These are phyloP conservation scores for Claviceps paspali DNA, from an alignment of 2,329 filamentous ascomycete species.

Conservation along the genomic window DNA sequence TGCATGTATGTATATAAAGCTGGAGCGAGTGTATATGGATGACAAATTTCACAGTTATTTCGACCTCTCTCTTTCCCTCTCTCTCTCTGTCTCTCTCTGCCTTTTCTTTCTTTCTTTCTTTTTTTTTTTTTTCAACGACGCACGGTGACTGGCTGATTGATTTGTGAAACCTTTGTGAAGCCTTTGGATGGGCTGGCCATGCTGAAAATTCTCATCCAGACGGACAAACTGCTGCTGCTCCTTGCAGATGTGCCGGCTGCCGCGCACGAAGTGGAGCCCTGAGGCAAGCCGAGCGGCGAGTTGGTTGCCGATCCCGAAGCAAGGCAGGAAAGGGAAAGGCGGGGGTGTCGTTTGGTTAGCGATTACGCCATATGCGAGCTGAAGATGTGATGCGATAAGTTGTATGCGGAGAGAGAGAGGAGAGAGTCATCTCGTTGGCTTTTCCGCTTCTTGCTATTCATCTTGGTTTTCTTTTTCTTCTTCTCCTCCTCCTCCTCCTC, in stretches of 20 bases:
- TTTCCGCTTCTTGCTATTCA: too few species aligned
- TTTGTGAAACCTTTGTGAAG: too few species aligned
- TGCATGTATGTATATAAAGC: constrained; percentile 1
- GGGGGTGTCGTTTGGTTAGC: constrained; percentile 1
- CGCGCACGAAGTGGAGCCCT: background rate
- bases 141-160: background rate
- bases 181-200: too few species aligned
- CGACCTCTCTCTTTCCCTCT: too few species aligned
- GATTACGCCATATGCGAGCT: constrained; percentile 3
- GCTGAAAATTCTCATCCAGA: too few species aligned
- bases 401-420: background rate
- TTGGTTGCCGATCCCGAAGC: background rate
- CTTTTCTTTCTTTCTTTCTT: too few species aligned
- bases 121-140: background rate
- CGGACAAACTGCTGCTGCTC: background rate
- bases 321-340: too few species aligned
- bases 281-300: background rate
- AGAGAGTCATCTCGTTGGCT: background rate
- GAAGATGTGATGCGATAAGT: background rate
- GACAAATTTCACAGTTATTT: too few species aligned
- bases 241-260: background rate
- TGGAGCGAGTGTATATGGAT: background rate
- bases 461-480: too few species aligned
- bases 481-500: too few species aligned
- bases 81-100: too few species aligned